These are phyloP conservation scores for Furcasterigmium furcatum DNA, from an alignment of 2,329 filamentous ascomycete species.

Conservation along the genomic window DNA sequence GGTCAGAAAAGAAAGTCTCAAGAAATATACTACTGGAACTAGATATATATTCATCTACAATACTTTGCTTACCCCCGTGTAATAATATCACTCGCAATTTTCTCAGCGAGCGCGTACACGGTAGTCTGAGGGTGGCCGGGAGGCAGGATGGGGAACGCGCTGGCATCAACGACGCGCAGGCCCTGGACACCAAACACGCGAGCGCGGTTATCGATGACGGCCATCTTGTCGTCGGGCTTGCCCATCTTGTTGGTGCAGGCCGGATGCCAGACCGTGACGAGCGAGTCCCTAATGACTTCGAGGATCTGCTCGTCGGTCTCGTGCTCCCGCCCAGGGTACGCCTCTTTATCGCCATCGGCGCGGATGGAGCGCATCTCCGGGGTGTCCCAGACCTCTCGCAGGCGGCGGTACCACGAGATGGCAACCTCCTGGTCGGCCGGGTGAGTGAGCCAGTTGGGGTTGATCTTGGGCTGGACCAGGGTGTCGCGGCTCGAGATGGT, in stretches of 20 bases:
- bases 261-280: conserved; percentile 7
- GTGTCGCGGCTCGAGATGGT: conserved; percentile 29
- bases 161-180: conserved; percentile 26
- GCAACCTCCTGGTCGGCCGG: conserved; percentile 39
- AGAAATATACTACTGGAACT: no score
- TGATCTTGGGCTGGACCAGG: conserved; percentile 6
- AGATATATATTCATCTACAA: no score
- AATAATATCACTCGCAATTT: conserved; percentile 19
- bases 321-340: conserved; percentile 28
- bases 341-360: conserved; percentile 26
- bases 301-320: conserved; percentile 37
- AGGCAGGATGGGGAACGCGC: conserved; percentile 19
- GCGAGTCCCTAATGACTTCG: conserved; percentile 2
- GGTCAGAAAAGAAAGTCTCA: no score
- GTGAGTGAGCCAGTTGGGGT: conserved; percentile 41
- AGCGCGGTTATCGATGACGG: conserved; percentile 25
- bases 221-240: conserved; percentile 18
- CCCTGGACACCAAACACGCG: conserved; percentile 23
- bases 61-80: no score
- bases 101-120: conserved; percentile 18
- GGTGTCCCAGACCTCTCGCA: conserved; percentile 29
- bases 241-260: conserved; percentile 18
- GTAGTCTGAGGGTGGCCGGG: conserved; percentile 19
- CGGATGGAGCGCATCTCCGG: conserved; percentile 22
- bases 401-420: conserved; percentile 35